Conservation (phyloP, 192 early-diverging fungal species). For the Kickxella alabastrina region DNA sequence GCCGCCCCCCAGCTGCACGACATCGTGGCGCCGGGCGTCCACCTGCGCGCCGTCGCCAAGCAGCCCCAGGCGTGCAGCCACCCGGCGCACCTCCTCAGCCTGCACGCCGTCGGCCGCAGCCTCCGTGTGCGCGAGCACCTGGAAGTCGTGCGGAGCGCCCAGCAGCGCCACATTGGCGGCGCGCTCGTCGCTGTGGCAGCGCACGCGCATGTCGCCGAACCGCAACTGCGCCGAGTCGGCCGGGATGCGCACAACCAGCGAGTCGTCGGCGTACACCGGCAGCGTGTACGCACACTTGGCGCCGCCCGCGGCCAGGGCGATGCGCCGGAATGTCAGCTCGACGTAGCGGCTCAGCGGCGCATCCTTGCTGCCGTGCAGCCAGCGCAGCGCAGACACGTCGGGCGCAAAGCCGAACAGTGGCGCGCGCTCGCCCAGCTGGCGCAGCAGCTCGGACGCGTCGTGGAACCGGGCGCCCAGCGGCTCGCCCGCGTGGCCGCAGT, state of each 20-base stretch:
- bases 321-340: constrained; percentile 7
- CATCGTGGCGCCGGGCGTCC: constrained; percentile 14
- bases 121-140: constrained; percentile 3
- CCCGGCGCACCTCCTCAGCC: not conserved
- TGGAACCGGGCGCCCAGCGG: constrained; percentile 12
- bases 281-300: constrained; percentile 5
- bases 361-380: constrained; percentile 14
- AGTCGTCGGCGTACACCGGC: constrained; percentile 12
- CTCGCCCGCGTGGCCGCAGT: constrained; percentile 5
- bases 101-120: constrained; percentile 5
- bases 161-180: constrained; percentile 24
- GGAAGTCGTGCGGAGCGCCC: constrained; percentile 26
- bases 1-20: constrained; percentile 1
- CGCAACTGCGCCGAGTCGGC: constrained; percentile 4
- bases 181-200: not conserved
- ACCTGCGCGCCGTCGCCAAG: not conserved
- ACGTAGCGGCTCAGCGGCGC: constrained; percentile 8
- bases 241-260: constrained; percentile 17
- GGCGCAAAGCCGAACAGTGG: constrained; percentile 36
- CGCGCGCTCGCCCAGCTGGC: constrained; percentile 1
- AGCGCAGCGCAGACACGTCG: constrained; percentile 31
- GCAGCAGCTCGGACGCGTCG: constrained; percentile 16
- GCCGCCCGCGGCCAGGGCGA: not conserved
- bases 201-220: constrained; percentile 9
- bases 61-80: not conserved